Conservation (phyloP, 164 flowering plant genomes). For the Berberis vulgaris region DNA sequence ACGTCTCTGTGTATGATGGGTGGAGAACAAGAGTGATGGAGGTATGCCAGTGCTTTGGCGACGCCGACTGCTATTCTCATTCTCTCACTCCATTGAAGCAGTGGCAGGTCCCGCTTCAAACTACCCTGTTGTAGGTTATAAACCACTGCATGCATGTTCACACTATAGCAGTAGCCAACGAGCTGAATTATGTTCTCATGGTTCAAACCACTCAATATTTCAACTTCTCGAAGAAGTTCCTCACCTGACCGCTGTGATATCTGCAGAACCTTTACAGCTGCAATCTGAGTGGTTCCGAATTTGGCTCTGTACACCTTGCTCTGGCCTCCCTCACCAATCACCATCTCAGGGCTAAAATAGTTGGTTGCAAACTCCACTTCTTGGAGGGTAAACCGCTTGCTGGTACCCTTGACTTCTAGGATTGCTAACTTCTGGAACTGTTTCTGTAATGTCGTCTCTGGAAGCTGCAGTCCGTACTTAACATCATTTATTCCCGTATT, state of each 20-base stretch:
- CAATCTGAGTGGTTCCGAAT: conserved; percentile 22
- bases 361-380: conserved; percentile 25
- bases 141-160: conserved; percentile 29
- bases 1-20: conserved; percentile 37
- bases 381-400: conserved; percentile 21
- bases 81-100: conserved; percentile 31
- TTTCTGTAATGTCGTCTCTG: conserved; percentile 5
- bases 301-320: conserved; percentile 28
- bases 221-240: conserved; percentile 31
- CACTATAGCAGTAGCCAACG: conserved; percentile 28
- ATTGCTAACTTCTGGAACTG: conserved; percentile 18
- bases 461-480: conserved; percentile 6
- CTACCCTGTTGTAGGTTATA: conserved; percentile 21
- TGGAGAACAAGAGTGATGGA: conserved; percentile 34
- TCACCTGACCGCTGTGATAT: conserved; percentile 10
- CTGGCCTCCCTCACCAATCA: conserved; percentile 29
- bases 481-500: neutral
- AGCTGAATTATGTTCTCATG: conserved; percentile 34
- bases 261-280: conserved; percentile 34
- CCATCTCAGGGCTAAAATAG: conserved; percentile 23
- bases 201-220: conserved; percentile 21
- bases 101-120: conserved; percentile 22
- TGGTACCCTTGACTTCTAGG: conserved; percentile 17
- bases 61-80: conserved; percentile 32
- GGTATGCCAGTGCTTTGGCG: conserved; percentile 38